Percentiles rank a stretch among this genome's conserved stretches.
phyloP scores from a whole-genome alignment of 2,329 filamentous ascomycete genomes.

The Neofusicoccum parvum region DNA sequence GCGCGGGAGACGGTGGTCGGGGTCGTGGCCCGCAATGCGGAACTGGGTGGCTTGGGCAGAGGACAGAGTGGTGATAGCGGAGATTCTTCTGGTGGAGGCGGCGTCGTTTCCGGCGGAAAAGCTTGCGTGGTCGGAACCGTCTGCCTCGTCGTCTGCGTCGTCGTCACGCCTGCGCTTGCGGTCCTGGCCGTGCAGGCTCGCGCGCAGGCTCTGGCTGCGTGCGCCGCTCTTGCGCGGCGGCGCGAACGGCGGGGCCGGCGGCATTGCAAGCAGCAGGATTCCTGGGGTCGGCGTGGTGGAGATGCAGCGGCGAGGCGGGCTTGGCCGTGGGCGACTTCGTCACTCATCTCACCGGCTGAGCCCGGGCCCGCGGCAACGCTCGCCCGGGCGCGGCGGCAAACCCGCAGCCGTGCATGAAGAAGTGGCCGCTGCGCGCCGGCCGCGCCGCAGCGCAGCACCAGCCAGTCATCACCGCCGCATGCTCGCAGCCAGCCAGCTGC shows the following conservation, averaged over 20 bases:
- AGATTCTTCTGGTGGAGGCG: conserved; percentile 24
- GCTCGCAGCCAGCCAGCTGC: conserved; percentile 21
- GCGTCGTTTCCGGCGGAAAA: conserved; percentile 23
- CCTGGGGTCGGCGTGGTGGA: neutral
- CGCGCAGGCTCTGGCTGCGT: conserved; percentile 34
- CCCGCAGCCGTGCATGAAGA: neutral
- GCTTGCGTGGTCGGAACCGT: conserved; percentile 13
- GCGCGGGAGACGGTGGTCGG: conserved; percentile 43
- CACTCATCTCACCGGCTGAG: conserved; percentile 2
- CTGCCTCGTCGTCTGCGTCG: conserved; percentile 24
- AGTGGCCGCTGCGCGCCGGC: neutral
- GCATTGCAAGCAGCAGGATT: conserved; percentile 1
- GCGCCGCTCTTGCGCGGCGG: neutral
- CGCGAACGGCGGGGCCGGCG: conserved; percentile 5
- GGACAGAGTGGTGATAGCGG: conserved; percentile 20
- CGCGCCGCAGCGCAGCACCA: neutral
- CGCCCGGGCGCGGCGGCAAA: neutral
- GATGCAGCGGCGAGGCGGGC: conserved; percentile 3
- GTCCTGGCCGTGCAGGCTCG: conserved; percentile 31
- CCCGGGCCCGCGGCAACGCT: conserved; percentile 1
- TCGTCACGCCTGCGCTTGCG: conserved; percentile 29
- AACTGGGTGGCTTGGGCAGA: conserved; percentile 33
- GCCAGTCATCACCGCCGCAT: conserved; percentile 19
- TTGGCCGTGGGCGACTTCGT: conserved; percentile 13
- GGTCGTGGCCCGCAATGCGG: conserved; percentile 45